phyloP scores from a whole-genome alignment of 1,284 basidiomycete genomes.

The Hemileia vastatrix region DNA sequence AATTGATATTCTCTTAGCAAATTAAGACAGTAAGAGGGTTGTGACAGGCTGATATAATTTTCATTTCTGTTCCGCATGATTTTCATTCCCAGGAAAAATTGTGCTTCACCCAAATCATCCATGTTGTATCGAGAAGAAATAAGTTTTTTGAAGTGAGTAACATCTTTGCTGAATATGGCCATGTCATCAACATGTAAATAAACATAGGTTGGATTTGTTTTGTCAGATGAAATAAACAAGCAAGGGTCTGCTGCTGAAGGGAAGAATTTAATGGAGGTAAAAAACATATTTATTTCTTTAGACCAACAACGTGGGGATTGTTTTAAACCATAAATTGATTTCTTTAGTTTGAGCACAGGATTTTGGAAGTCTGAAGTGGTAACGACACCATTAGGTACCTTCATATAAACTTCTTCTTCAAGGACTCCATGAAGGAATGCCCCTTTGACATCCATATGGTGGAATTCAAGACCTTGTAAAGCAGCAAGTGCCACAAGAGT shows the following conservation, averaged over 20 bases:
- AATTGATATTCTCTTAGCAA: no score
- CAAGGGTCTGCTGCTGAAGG: background rate
- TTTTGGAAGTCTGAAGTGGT: no score
- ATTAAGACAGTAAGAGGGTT: no score
- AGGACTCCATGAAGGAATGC: no score
- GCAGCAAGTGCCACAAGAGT: no score
- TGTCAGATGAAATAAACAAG: slow-evolving; percentile 1
- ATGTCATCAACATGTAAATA: slow-evolving; percentile 6
- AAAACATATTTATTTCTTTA: background rate
- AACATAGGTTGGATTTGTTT: background rate
- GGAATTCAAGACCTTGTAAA: no score
- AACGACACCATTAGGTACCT: no score
- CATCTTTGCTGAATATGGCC: background rate
- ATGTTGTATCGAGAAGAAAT: background rate
- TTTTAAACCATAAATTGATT: slow-evolving; percentile 3
- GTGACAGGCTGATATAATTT: no score
- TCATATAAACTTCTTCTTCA: no score
- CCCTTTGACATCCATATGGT: no score
- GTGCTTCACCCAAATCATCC: slow-evolving; percentile 10
- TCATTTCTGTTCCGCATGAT: no score
- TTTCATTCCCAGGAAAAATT: no score
- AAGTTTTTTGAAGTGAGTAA: background rate
- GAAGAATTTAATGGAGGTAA: background rate
- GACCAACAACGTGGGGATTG: slow-evolving; percentile 1
- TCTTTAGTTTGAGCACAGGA: background rate